Evolutionary conservation across 2,329 filamentous ascomycete genomes (phyloP).

Genomic region (Cercospora sesami): DNA sequence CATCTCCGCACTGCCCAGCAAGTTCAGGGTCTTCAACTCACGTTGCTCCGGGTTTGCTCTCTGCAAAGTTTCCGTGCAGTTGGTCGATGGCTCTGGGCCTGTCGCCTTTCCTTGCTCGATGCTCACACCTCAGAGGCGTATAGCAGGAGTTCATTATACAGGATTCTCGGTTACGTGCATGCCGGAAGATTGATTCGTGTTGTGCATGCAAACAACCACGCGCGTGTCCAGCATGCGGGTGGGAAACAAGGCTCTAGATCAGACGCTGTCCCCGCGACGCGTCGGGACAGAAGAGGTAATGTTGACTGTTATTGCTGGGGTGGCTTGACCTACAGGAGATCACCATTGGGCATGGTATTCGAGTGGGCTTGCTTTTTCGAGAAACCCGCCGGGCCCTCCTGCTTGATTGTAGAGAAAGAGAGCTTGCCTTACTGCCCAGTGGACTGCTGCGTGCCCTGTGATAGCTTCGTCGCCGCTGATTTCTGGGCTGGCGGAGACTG

Average conservation of each 20-base stretch:
- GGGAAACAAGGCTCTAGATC: background rate
- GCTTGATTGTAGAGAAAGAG: background rate
- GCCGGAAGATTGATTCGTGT: conserved; percentile 8
- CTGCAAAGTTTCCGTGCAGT: background rate
- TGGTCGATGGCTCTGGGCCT: background rate
- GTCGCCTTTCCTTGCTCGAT: background rate
- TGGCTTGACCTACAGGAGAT: conserved; percentile 1
- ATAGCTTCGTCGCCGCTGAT: background rate
- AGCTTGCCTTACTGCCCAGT: background rate
- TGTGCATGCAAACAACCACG: conserved; percentile 4
- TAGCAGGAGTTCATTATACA: background rate
- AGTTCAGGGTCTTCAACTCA: conserved; percentile 2
- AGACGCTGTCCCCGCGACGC: background rate
- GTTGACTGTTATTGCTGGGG: background rate
- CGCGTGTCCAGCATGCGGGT: background rate
- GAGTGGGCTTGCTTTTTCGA: background rate
- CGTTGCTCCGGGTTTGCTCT: background rate
- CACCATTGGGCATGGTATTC: background rate
- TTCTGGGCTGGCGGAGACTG: background rate
- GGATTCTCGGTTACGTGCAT: conserved; percentile 5
- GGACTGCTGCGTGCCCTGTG: background rate
- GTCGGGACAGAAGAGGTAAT: background rate
- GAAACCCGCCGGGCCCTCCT: background rate
- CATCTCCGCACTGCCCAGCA: background rate
- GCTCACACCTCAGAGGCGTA: background rate